Percentiles rank a stretch among this genome's conserved stretches.
Evolutionary conservation across 2,329 filamentous ascomycete species (phyloP).

Genomic region (Zymoseptoria tritici): DNA sequence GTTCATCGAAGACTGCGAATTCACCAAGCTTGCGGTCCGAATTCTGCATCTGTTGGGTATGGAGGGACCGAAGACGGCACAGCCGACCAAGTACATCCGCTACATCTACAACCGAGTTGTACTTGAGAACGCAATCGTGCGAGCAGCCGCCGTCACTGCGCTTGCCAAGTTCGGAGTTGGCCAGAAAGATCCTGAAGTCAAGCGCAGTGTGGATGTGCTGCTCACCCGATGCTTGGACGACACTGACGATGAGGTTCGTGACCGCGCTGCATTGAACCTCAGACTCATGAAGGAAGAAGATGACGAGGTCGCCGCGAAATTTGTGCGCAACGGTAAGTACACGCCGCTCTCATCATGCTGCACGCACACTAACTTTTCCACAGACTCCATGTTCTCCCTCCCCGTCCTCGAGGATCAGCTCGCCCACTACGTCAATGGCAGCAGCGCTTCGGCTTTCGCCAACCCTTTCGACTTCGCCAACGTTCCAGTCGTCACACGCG

Average conservation of each 20-base stretch:
- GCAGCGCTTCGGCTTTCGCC: slow-evolving; percentile 77
- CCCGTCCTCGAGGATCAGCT: slow-evolving; percentile 94
- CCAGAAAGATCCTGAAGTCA: slow-evolving; percentile 93
- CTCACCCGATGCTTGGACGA: slow-evolving; percentile 92
- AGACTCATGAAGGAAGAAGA: slow-evolving; percentile 80
- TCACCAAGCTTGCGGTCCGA: slow-evolving; percentile 92
- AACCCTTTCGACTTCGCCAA: slow-evolving; percentile 82
- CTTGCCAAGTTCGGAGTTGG: slow-evolving; percentile 95
- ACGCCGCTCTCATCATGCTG: background rate
- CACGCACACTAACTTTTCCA: slow-evolving; percentile 15
- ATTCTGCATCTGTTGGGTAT: slow-evolving; percentile 90
- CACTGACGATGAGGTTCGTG: slow-evolving; percentile 93
- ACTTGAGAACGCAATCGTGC: slow-evolving; percentile 90
- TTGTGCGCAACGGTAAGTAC: slow-evolving; percentile 79
- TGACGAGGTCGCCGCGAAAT: slow-evolving; percentile 74
- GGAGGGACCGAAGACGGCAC: slow-evolving; percentile 88
- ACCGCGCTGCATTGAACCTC: slow-evolving; percentile 87
- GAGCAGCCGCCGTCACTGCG: slow-evolving; percentile 90
- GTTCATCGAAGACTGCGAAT: slow-evolving; percentile 99
- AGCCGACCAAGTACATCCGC: slow-evolving; percentile 96
- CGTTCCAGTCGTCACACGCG: slow-evolving; percentile 87
- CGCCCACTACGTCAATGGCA: slow-evolving; percentile 92
- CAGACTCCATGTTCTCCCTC: slow-evolving; percentile 91
- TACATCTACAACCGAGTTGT: slow-evolving; percentile 99
- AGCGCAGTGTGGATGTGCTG: slow-evolving; percentile 87